A percentile compares a stretch with the other conserved stretches of the same genome.
Conservation (phyloP, 805 yeast genomes). For the Tetrapisispora taiwanensis region DNA sequence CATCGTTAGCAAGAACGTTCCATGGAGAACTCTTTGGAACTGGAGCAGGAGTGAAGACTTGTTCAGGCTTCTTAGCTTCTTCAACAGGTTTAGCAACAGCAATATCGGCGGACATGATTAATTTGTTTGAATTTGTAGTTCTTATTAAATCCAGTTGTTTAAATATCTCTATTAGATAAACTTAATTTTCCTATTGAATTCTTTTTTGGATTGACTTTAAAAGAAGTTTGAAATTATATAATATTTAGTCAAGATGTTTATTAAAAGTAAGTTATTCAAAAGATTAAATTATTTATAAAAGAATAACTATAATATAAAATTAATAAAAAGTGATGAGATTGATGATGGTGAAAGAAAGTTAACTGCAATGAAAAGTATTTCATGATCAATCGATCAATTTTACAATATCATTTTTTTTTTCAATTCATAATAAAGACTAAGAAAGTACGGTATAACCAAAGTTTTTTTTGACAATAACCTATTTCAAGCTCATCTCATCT, state of each 20-base stretch:
- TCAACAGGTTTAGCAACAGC: conserved; percentile 5
- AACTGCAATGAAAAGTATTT: too few species aligned
- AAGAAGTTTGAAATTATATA: too few species aligned
- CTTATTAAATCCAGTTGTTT: not conserved
- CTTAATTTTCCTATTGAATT: too few species aligned
- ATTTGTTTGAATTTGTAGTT: not conserved
- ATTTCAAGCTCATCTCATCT: conserved; percentile 2
- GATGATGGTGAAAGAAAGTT: too few species aligned
- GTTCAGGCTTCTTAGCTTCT: conserved; percentile 2
- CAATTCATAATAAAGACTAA: not conserved
- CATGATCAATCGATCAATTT: too few species aligned
- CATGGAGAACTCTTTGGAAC: conserved; percentile 28
- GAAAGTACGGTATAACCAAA: not conserved
- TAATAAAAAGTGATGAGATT: too few species aligned
- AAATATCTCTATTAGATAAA: too few species aligned
- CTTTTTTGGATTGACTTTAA: too few species aligned
- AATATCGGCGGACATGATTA: conserved; percentile 3
- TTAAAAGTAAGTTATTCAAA: too few species aligned
- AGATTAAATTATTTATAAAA: not conserved
- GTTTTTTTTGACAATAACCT: not conserved
- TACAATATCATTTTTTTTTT: too few species aligned
- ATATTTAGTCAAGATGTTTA: too few species aligned
- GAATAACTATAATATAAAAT: not conserved
- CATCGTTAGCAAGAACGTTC: conserved; percentile 21
- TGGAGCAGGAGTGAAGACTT: conserved; percentile 27